A percentile compares a stretch with the other conserved stretches of the same genome.
Evolutionary conservation across 1,139 yeast genomes (phyloP).

Genomic region (Candida anutae): DNA sequence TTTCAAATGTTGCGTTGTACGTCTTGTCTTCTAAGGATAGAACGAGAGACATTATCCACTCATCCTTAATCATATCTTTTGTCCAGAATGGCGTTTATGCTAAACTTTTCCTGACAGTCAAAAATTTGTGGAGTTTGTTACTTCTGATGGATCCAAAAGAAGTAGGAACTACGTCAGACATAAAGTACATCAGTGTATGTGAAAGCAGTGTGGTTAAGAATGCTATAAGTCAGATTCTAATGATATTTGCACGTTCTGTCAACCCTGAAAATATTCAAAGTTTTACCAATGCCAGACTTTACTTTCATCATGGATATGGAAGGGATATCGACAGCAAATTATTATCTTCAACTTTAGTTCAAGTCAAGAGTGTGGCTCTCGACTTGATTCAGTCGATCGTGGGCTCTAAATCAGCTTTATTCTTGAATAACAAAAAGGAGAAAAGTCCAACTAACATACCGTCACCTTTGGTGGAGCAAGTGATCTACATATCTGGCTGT

Average conservation of each 20-base stretch:
- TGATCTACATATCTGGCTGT: slow-evolving; percentile 27
- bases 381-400: slow-evolving; percentile 24
- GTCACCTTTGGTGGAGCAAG: slow-evolving; percentile 23
- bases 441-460: slow-evolving; percentile 7
- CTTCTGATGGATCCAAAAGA: slow-evolving; percentile 12
- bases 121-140: slow-evolving; percentile 15
- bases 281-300: slow-evolving; percentile 18
- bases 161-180: slow-evolving; percentile 21
- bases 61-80: slow-evolving; percentile 40
- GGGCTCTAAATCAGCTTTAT: slow-evolving; percentile 12
- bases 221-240: slow-evolving; percentile 33
- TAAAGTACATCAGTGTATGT: slow-evolving; percentile 28
- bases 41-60: slow-evolving; percentile 24
- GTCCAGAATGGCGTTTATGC: slow-evolving; percentile 41
- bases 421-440: slow-evolving; percentile 1
- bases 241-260: slow-evolving; percentile 32
- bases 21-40: slow-evolving; percentile 23
- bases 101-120: slow-evolving; percentile 15
- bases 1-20: slow-evolving; percentile 20
- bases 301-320: slow-evolving; percentile 17
- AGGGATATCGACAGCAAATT: slow-evolving; percentile 14
- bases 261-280: slow-evolving; percentile 16
- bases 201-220: slow-evolving; percentile 32
- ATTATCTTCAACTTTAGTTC: slow-evolving; percentile 29
- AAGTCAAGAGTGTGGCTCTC: slow-evolving; percentile 30